A percentile compares a stretch with the other conserved stretches of the same genome.
phyloP scores from a whole-genome alignment of 352 stramenopile species.

The Pythium rhizo-oryzae region DNA sequence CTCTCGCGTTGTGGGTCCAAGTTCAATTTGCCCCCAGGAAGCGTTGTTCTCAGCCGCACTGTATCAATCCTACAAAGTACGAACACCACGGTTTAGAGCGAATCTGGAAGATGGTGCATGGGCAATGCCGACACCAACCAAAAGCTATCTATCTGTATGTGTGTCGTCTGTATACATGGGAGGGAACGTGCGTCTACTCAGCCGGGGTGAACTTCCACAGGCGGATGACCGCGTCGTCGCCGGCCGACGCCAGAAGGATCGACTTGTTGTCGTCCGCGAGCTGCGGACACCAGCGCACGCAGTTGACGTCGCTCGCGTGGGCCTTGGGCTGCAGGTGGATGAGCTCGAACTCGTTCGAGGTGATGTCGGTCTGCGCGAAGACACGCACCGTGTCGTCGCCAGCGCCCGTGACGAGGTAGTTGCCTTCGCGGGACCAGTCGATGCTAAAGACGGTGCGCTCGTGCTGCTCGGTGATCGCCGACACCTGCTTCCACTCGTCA shows the following conservation, averaged over 20 bases:
- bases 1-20: background rate
- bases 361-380: constrained; percentile 58
- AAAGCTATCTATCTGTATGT: constrained; percentile 10
- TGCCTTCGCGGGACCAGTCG: constrained; percentile 90
- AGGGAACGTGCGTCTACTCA: constrained; percentile 12
- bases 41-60: background rate
- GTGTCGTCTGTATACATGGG: background rate
- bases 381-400: constrained; percentile 92
- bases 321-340: constrained; percentile 62
- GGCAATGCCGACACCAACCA: background rate
- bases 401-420: constrained; percentile 89
- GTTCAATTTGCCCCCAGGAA: background rate
- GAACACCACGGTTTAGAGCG: background rate
- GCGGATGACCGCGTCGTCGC: constrained; percentile 64
- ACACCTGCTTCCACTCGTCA: constrained; percentile 82
- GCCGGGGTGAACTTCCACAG: constrained; percentile 67
- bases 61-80: constrained; percentile 9
- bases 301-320: constrained; percentile 81
- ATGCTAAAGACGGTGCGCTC: constrained; percentile 92
- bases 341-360: constrained; percentile 57
- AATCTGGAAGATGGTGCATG: no score
- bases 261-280: constrained; percentile 35
- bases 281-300: constrained; percentile 71
- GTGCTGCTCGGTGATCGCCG: constrained; percentile 86
- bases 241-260: constrained; percentile 66